These are phyloP conservation scores for Fusarium poae DNA, from an alignment of 2,329 filamentous ascomycete species.

Conservation along the genomic window DNA sequence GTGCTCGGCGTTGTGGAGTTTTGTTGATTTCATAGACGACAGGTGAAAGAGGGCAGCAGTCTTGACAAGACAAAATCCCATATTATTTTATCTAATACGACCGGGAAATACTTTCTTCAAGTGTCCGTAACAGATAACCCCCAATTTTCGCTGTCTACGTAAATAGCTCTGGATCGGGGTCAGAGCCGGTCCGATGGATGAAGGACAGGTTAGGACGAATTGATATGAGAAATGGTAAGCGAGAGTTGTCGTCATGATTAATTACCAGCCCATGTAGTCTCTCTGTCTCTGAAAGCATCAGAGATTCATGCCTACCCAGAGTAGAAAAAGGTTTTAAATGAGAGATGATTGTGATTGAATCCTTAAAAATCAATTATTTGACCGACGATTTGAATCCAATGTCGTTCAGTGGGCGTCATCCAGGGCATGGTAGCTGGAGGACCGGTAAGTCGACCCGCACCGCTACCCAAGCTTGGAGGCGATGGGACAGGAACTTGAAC, in stretches of 20 bases:
- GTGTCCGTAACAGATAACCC: conserved; percentile 2
- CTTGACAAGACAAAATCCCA: conserved; percentile 7
- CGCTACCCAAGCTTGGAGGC: conserved; percentile 27
- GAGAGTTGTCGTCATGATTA: background rate
- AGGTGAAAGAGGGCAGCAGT: conserved; percentile 16
- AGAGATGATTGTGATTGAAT: background rate
- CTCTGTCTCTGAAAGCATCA: too few relatives aligned
- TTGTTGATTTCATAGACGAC: conserved; percentile 28
- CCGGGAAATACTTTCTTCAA: background rate
- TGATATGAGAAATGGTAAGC: conserved; percentile 28
- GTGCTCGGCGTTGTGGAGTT: conserved; percentile 30
- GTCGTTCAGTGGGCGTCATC: conserved; percentile 42
- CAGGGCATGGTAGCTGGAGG: conserved; percentile 33
- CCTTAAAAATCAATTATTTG: conserved; percentile 10
- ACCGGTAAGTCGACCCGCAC: conserved; percentile 40
- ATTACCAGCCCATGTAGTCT: background rate
- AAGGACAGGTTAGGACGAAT: conserved; percentile 8
- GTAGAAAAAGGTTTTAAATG: background rate
- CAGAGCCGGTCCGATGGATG: conserved; percentile 33
- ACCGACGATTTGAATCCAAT: conserved; percentile 9
- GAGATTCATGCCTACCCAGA: too few relatives aligned
- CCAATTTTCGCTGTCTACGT: conserved; percentile 25
- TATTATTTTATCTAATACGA: background rate
- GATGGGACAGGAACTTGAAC: conserved; percentile 34
- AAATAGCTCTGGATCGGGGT: conserved; percentile 34